Percentiles rank a stretch among this genome's conserved stretches.
These are phyloP conservation scores for Quercus aquifolioides DNA, from an alignment of 306 rosid genomes.

Conservation along the genomic window DNA sequence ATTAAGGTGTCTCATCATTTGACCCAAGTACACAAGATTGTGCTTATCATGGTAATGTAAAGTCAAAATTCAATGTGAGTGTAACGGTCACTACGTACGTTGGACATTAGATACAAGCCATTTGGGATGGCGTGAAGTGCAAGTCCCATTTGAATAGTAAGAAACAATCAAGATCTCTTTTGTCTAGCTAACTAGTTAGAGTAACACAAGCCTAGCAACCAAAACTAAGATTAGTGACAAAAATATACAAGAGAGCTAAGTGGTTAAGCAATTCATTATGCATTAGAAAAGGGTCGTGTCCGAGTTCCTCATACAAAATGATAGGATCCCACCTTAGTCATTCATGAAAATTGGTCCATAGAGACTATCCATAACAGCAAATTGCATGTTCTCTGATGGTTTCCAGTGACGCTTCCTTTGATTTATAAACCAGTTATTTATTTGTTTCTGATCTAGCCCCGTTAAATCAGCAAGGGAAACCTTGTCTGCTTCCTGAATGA, in stretches of 20 bases:
- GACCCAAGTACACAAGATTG: background rate
- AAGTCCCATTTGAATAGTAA: background rate
- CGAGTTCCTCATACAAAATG: background rate
- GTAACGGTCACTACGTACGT: background rate
- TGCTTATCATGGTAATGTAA: background rate
- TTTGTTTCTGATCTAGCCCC: conserved; percentile 68
- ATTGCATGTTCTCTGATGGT: conserved; percentile 55
- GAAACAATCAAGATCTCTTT: background rate
- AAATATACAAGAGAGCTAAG: background rate
- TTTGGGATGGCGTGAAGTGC: background rate
- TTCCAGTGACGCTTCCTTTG: conserved; percentile 94
- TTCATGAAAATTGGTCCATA: conserved; percentile 34
- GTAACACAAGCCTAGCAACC: background rate
- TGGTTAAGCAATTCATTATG: background rate
- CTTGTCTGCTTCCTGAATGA: conserved; percentile 64
- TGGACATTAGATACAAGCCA: background rate
- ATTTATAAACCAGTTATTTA: conserved; percentile 82
- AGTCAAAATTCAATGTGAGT: background rate
- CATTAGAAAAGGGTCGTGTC: background rate
- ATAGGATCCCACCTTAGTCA: conserved; percentile 8
- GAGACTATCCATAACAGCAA: conserved; percentile 43
- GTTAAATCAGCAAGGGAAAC: conserved; percentile 57
- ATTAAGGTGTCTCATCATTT: background rate
- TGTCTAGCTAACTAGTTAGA: background rate
- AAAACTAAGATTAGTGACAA: background rate